phyloP scores from a whole-genome alignment of 2,329 filamentous ascomycete species.

The Hypoxylon sp. region DNA sequence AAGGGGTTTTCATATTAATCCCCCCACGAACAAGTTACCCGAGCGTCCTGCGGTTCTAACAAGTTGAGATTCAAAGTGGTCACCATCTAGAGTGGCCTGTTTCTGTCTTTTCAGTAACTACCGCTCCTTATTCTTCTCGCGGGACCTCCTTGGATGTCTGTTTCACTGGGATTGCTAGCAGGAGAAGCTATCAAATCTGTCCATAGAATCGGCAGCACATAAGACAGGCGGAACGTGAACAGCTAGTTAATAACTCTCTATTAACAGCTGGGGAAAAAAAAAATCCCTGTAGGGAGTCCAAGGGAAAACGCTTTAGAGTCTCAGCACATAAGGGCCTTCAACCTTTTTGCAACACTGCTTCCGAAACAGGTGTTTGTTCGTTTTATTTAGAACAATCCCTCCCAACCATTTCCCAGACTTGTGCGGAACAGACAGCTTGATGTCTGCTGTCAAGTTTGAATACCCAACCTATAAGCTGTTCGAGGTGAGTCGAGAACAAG shows the following conservation, averaged over 20 bases:
- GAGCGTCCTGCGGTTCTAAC: slow-evolving; percentile 47
- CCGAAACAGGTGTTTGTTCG: slow-evolving; percentile 57
- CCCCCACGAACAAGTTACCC: slow-evolving; percentile 43
- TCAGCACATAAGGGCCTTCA: slow-evolving; percentile 43
- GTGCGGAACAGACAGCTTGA: slow-evolving; percentile 62
- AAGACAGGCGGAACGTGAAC: slow-evolving; percentile 50
- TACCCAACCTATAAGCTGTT: slow-evolving; percentile 71
- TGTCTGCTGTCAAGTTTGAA: slow-evolving; percentile 72
- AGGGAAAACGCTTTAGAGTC: slow-evolving; percentile 19
- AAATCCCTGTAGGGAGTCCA: slow-evolving; percentile 4
- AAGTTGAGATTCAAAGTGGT: slow-evolving; percentile 46
- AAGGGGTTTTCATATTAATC: slow-evolving; percentile 54
- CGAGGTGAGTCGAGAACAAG: slow-evolving; percentile 66
- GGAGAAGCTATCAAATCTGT: slow-evolving; percentile 45
- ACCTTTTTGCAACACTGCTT: slow-evolving; percentile 53
- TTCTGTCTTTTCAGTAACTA: slow-evolving; percentile 41
- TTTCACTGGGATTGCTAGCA: slow-evolving; percentile 48
- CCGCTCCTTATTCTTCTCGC: slow-evolving; percentile 38
- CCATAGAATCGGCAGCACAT: slow-evolving; percentile 48
- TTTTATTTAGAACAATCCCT: slow-evolving; percentile 54
- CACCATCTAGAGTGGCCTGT: slow-evolving; percentile 43
- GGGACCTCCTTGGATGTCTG: slow-evolving; percentile 44
- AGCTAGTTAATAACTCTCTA: slow-evolving; percentile 33
- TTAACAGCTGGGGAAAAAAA: slow-evolving; percentile 24
- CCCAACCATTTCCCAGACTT: slow-evolving; percentile 47